phyloP scores from a whole-genome alignment of 148 eudicot genomes.

The Pharnaceum exiguum region DNA sequence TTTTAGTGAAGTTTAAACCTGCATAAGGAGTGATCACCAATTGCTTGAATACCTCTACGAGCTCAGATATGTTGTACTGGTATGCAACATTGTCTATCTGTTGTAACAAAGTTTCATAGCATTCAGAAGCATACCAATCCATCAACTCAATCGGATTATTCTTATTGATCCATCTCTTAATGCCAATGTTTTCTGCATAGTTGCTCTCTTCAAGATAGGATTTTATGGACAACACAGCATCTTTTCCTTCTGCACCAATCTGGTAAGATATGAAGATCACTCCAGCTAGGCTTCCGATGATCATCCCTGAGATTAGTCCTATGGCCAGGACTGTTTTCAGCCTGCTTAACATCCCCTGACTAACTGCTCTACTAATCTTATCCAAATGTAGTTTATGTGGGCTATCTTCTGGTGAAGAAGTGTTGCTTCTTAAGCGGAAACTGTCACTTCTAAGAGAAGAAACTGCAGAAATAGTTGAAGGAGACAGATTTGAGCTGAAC shows the following conservation, averaged over 20 bases:
- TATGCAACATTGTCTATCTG: conserved; percentile 57
- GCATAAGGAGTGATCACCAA: conserved; percentile 36
- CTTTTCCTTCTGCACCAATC: conserved; percentile 71
- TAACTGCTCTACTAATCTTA: conserved; percentile 1
- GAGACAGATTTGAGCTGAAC: conserved; percentile 42
- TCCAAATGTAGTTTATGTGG: not conserved
- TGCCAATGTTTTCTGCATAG: conserved; percentile 53
- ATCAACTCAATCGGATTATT: conserved; percentile 57
- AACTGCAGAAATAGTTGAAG: conserved; percentile 46
- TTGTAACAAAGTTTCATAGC: conserved; percentile 53
- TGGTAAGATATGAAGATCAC: conserved; percentile 60
- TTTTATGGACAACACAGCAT: conserved; percentile 59
- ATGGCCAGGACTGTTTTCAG: conserved; percentile 65
- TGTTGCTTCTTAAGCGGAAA: conserved; percentile 33
- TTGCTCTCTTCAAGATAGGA: conserved; percentile 55
- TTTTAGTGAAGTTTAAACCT: conserved; percentile 22
- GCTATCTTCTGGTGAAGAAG: not conserved
- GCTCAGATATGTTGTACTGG: conserved; percentile 67
- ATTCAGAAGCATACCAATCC: conserved; percentile 54
- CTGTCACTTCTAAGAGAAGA: conserved; percentile 52
- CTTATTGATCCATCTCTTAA: conserved; percentile 68
- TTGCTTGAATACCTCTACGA: conserved; percentile 52
- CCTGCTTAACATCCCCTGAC: conserved; percentile 31
- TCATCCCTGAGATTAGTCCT: conserved; percentile 60
- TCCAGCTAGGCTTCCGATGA: conserved; percentile 47